A percentile compares a stretch with the other conserved stretches of the same genome.
phyloP scores from a whole-genome alignment of 371 early-diverging fungal species.

The Rhizomucor miehei region DNA sequence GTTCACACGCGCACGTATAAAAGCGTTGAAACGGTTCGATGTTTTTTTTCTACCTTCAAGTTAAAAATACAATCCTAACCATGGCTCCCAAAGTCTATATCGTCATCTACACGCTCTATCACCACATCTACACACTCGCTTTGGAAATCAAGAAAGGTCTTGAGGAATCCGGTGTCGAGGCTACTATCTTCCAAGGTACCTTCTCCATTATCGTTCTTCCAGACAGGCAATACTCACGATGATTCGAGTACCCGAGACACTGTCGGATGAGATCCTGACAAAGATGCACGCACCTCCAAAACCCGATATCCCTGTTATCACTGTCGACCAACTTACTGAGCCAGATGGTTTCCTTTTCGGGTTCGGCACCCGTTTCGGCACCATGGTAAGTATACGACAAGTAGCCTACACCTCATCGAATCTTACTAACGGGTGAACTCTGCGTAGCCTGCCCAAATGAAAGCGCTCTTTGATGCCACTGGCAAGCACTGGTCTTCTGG shows the following conservation, averaged over 20 bases:
- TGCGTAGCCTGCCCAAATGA: conserved; percentile 46
- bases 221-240: neutral
- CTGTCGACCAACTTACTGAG: conserved; percentile 47
- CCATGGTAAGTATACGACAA: conserved; percentile 6
- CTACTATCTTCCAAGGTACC: conserved; percentile 56
- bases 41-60: no score
- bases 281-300: conserved; percentile 64
- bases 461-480: conserved; percentile 56
- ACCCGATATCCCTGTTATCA: conserved; percentile 55
- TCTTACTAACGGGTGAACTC: no score
- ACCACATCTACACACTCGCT: conserved; percentile 57
- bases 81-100: conserved; percentile 38
- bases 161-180: conserved; percentile 57
- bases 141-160: conserved; percentile 61
- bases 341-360: conserved; percentile 77
- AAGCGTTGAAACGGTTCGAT: no score
- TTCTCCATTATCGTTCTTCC: neutral
- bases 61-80: no score
- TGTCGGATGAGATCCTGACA: conserved; percentile 52
- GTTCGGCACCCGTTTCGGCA: conserved; percentile 48
- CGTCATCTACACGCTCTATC: conserved; percentile 53
- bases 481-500: conserved; percentile 71
- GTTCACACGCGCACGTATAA: no score
- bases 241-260: conserved; percentile 52
- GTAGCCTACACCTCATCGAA: no score